phyloP scores from a whole-genome alignment of 768 basidiomycete species.

The Suillus plorans region DNA sequence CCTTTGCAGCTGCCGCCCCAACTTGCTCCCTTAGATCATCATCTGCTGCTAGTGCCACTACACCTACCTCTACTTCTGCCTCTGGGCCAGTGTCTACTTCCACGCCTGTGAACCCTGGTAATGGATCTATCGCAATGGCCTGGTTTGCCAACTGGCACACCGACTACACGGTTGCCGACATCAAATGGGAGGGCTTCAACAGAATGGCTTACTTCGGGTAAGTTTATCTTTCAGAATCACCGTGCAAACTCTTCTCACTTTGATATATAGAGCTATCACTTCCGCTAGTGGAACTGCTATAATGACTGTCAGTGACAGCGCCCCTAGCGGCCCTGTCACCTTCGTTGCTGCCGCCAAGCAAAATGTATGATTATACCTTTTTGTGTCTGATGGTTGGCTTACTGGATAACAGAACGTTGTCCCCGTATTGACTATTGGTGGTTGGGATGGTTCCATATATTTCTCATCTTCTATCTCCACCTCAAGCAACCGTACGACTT shows the following conservation, averaged over 20 bases:
- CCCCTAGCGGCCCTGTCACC: slow-evolving; percentile 9
- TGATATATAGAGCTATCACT: slow-evolving; percentile 9
- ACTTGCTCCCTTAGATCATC: slow-evolving; percentile 22
- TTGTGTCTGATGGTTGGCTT: neutral
- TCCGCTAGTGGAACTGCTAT: slow-evolving; percentile 15
- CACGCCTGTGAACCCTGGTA: neutral
- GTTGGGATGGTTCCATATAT: slow-evolving; percentile 64
- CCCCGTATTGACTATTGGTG: slow-evolving; percentile 62
- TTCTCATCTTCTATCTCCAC: slow-evolving; percentile 62
- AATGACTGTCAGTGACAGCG: slow-evolving; percentile 7
- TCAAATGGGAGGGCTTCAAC: slow-evolving; percentile 70
- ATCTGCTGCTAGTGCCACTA: neutral
- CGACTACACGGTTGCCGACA: slow-evolving; percentile 42
- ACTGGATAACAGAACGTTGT: slow-evolving; percentile 44
- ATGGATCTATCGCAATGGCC: slow-evolving; percentile 45
- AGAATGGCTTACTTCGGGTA: slow-evolving; percentile 67
- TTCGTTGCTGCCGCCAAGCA: slow-evolving; percentile 27
- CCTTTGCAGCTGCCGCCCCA: slow-evolving; percentile 30
- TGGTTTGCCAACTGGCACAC: slow-evolving; percentile 77
- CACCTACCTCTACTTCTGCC: slow-evolving; percentile 4
- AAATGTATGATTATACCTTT: slow-evolving; percentile 18
- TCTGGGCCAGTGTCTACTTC: slow-evolving; percentile 7
- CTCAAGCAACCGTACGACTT: slow-evolving; percentile 52
- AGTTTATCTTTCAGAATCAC: neutral
- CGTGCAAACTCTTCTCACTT: neutral